Evolutionary conservation across 495 filamentous ascomycete species (phyloP).

Genomic region (Xylaria longipes): DNA sequence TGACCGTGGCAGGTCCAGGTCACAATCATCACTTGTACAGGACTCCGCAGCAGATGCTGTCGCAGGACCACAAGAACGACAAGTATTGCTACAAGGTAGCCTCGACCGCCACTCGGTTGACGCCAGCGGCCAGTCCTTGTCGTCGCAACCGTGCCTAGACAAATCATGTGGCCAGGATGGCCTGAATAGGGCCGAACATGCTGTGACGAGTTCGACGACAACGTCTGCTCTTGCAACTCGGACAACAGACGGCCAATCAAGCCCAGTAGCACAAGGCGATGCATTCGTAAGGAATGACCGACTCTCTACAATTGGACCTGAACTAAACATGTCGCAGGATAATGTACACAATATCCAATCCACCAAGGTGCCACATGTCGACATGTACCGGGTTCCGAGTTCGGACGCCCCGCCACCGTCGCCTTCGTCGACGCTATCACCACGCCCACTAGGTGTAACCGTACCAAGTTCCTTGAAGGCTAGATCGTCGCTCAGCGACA

Average conservation of each 20-base stretch:
- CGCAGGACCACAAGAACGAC: neutral
- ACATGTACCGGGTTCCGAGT: neutral
- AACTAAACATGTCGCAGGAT: neutral
- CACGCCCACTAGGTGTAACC: neutral
- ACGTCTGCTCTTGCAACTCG: neutral
- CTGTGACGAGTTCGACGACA: neutral
- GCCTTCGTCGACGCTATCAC: neutral
- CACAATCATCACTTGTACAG: neutral
- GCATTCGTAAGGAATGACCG: slow-evolving; percentile 8
- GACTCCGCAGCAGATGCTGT: neutral
- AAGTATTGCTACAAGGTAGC: neutral
- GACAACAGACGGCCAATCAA: neutral
- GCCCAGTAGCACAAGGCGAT: neutral
- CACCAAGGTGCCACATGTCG: neutral
- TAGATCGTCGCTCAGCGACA: neutral
- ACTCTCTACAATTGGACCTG: neutral
- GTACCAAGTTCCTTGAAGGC: neutral
- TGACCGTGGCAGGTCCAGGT: neutral
- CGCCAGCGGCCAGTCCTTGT: neutral
- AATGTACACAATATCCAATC: neutral
- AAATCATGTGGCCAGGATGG: slow-evolving; percentile 12
- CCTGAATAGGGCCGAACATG: neutral
- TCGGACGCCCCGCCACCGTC: neutral
- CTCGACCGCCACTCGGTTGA: neutral
- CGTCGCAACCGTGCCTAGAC: neutral